These are phyloP conservation scores for Fomes fomentarius DNA, from an alignment of 1,284 basidiomycete species.

Conservation along the genomic window DNA sequence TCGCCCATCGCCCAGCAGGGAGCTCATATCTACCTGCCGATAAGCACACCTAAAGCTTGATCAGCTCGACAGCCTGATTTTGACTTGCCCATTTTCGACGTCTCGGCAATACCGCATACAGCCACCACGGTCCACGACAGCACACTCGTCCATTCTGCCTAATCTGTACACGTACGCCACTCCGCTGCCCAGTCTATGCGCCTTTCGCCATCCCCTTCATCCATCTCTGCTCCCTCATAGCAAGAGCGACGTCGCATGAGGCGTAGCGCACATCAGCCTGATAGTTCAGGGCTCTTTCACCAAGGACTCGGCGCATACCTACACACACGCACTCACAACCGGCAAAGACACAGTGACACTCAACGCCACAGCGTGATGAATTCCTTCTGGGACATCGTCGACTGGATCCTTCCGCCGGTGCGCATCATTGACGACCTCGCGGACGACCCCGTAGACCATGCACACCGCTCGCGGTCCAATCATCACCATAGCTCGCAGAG, in stretches of 20 bases:
- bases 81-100: slow-evolving; percentile 1
- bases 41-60: slow-evolving; percentile 9
- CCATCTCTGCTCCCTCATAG: slow-evolving; percentile 15
- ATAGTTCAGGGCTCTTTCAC: slow-evolving; percentile 9
- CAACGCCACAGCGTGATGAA: slow-evolving; percentile 25
- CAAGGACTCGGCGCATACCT: slow-evolving; percentile 3
- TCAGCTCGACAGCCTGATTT: not conserved
- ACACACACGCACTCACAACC: not conserved
- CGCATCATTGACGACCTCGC: slow-evolving; percentile 36
- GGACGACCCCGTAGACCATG: slow-evolving; percentile 25
- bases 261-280: slow-evolving; percentile 16
- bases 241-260: slow-evolving; percentile 10
- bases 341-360: not conserved
- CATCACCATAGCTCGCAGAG: slow-evolving; percentile 17
- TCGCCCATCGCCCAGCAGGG: slow-evolving; percentile 10
- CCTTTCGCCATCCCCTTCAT: not conserved
- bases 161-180: not conserved
- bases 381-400: slow-evolving; percentile 35
- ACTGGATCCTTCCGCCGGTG: slow-evolving; percentile 36
- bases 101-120: slow-evolving; percentile 7
- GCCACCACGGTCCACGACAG: slow-evolving; percentile 5
- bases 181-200: slow-evolving; percentile 12
- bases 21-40: slow-evolving; percentile 4
- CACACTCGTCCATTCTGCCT: not conserved
- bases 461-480: slow-evolving; percentile 21